Evolutionary conservation across 2,329 filamentous ascomycete species (phyloP).

Genomic region (Chaetothyriales sp.): DNA sequence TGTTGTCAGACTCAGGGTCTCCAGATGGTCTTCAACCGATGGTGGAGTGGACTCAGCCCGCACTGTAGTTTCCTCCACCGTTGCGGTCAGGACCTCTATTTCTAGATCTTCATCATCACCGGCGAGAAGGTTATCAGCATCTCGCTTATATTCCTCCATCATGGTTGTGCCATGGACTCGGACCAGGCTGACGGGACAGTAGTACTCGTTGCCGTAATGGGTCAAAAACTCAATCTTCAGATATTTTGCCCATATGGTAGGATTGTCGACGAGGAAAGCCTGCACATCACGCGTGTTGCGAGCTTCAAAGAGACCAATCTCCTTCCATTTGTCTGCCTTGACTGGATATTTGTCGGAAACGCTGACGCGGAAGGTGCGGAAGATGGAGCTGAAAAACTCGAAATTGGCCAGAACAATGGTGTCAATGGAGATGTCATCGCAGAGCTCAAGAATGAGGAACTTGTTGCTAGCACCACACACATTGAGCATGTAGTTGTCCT

Average conservation of each 20-base stretch:
- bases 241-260: constrained; percentile 90
- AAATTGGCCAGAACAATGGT: constrained; percentile 96
- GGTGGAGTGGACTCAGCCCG: neutral
- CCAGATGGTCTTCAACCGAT: constrained; percentile 13
- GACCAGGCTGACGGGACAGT: constrained; percentile 80
- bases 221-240: constrained; percentile 79
- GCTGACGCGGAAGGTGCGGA: constrained; percentile 76
- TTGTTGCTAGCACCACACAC: constrained; percentile 78
- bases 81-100: constrained; percentile 15
- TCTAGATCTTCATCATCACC: constrained; percentile 49
- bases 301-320: constrained; percentile 76
- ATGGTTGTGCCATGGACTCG: constrained; percentile 86
- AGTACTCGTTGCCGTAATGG: constrained; percentile 93
- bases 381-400: constrained; percentile 97
- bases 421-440: constrained; percentile 72
- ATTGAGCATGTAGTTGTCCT: constrained; percentile 96
- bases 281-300: constrained; percentile 88
- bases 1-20: neutral
- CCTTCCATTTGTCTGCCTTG: constrained; percentile 81
- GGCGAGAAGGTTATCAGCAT: constrained; percentile 50
- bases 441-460: constrained; percentile 86
- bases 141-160: constrained; percentile 85
- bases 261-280: constrained; percentile 84
- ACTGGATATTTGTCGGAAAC: constrained; percentile 91
- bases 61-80: constrained; percentile 7